Percentiles rank a stretch among this genome's conserved stretches.
phyloP scores from a whole-genome alignment of 78 protist species.

The Dictyostelium firmibasis region DNA sequence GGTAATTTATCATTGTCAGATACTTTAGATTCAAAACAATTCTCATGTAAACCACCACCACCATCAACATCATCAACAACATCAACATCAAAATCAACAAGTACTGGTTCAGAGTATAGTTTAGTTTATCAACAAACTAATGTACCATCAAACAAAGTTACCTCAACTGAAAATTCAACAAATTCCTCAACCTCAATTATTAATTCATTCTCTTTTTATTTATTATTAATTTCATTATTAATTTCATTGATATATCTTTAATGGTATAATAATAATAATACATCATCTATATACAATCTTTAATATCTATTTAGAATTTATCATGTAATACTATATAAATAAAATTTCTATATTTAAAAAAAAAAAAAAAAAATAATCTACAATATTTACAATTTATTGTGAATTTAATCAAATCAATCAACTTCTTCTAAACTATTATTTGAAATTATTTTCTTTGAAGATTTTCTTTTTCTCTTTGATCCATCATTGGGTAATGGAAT shows the following conservation, averaged over 20 bases:
- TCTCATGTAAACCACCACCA: background rate
- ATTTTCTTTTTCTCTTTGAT: background rate
- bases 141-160: background rate
- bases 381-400: background rate
- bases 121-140: slow-evolving; percentile 40
- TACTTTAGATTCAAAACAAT: background rate
- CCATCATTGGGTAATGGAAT: background rate
- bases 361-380: background rate
- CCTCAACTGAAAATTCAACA: background rate
- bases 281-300: too few species aligned
- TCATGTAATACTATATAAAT: background rate
- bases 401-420: background rate
- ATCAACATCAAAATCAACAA: background rate
- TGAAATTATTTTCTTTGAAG: background rate
- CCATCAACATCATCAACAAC: background rate
- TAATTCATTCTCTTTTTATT: background rate
- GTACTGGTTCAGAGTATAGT: background rate
- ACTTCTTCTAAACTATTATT: background rate
- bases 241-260: background rate
- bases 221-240: slow-evolving; percentile 3
- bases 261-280: background rate
- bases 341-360: too few species aligned
- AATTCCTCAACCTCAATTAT: background rate
- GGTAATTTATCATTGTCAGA: slow-evolving; percentile 26
- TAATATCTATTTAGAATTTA: background rate